A percentile compares a stretch with the other conserved stretches of the same genome.
Evolutionary conservation across 2,329 filamentous ascomycete species (phyloP).

Genomic region (Lecanosticta acicola): DNA sequence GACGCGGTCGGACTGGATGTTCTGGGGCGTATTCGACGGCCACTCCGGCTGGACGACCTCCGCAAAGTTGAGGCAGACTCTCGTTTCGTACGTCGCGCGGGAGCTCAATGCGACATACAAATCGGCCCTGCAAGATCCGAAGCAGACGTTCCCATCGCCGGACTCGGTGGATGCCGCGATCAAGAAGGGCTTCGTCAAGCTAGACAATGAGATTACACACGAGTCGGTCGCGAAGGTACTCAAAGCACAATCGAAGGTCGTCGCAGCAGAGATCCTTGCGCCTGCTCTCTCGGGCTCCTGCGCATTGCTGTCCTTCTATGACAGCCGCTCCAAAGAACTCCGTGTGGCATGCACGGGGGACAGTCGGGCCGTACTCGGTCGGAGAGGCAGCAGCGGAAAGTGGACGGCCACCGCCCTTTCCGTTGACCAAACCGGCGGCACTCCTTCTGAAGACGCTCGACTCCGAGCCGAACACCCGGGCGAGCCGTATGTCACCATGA

Average conservation of each 20-base stretch:
- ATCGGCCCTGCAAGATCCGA: conserved; percentile 55
- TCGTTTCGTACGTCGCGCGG: conserved; percentile 87
- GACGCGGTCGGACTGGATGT: conserved; percentile 87
- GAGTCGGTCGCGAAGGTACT: conserved; percentile 87
- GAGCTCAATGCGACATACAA: conserved; percentile 93
- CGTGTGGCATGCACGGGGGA: conserved; percentile 95
- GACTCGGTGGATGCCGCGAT: conserved; percentile 86
- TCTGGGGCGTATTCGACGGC: conserved; percentile 98
- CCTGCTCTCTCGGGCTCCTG: conserved; percentile 96
- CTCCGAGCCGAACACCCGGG: conserved; percentile 82
- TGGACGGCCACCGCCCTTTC: conserved; percentile 89
- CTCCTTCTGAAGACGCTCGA: conserved; percentile 74
- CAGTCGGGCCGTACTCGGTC: conserved; percentile 87
- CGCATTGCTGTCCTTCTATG: conserved; percentile 92
- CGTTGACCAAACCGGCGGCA: conserved; percentile 88
- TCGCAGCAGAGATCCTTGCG: conserved; percentile 84
- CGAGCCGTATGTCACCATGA: conserved; percentile 79
- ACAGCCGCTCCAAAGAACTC: conserved; percentile 76
- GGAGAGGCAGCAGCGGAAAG: conserved; percentile 70
- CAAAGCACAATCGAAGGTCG: conserved; percentile 80
- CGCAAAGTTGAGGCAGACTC: conserved; percentile 83
- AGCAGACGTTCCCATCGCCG: conserved; percentile 59
- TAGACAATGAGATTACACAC: conserved; percentile 93
- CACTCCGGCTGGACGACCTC: conserved; percentile 98
- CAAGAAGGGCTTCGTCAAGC: conserved; percentile 79